phyloP scores from a whole-genome alignment of 2,329 filamentous ascomycete species.

The Delphinella strobiligena region DNA sequence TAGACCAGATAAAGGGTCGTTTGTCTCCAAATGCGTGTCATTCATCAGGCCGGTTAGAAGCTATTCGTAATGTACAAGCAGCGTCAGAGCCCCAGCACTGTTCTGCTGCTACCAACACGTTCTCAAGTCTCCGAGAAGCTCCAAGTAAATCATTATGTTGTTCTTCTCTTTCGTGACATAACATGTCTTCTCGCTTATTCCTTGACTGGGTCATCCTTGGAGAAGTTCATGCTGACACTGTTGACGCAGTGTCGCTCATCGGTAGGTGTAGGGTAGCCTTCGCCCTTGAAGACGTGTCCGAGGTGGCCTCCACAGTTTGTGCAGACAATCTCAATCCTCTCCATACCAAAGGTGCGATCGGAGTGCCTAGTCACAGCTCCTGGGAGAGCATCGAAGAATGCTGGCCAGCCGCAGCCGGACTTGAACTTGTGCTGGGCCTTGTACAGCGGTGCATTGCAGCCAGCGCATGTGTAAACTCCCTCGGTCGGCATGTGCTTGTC shows the following conservation, averaged over 20 bases:
- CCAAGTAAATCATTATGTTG: neutral
- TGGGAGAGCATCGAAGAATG: conserved; percentile 91
- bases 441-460: conserved; percentile 79
- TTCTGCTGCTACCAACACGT: too few species aligned
- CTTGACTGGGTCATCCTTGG: conserved; percentile 45
- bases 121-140: neutral
- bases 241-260: conserved; percentile 98
- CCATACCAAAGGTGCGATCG: conserved; percentile 69
- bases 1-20: too few species aligned
- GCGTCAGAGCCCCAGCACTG: too few species aligned
- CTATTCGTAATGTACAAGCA: too few species aligned
- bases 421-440: conserved; percentile 91
- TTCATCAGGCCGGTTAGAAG: too few species aligned
- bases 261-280: conserved; percentile 72
- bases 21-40: too few species aligned
- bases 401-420: conserved; percentile 93
- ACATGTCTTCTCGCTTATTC: conserved; percentile 16
- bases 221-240: conserved; percentile 78
- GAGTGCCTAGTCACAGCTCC: conserved; percentile 75
- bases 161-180: neutral
- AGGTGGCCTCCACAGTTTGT: conserved; percentile 86
- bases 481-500: conserved; percentile 69
- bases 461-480: conserved; percentile 80
- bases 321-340: conserved; percentile 85
- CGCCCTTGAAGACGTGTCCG: conserved; percentile 85